phyloP scores from a whole-genome alignment of 257 asterid species.

The Przewalskia tangutica region DNA sequence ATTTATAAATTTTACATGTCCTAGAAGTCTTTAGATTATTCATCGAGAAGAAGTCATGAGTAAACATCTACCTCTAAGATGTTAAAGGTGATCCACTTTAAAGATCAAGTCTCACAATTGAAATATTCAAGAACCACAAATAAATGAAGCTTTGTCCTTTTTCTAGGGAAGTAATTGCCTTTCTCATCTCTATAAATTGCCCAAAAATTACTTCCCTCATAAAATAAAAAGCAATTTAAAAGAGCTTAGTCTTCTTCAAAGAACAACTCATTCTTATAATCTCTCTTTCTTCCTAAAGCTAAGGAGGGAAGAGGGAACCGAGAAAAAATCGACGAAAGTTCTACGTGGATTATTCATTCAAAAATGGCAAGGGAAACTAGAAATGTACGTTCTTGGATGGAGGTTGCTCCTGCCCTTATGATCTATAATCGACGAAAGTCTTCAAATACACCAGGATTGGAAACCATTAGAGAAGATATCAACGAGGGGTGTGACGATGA shows the following conservation, averaged over 20 bases:
- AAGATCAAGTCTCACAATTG: background rate
- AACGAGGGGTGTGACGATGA: conserved; percentile 6
- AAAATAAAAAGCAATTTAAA: background rate
- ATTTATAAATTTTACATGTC: background rate
- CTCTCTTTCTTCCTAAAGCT: conserved; percentile 15
- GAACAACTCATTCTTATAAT: background rate
- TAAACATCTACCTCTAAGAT: background rate
- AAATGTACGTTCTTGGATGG: conserved; percentile 10
- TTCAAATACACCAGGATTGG: conserved; percentile 11
- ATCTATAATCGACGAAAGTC: conserved; percentile 13
- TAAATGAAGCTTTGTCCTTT: background rate
- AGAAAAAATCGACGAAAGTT: no score
- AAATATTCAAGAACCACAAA: background rate
- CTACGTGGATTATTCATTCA: background rate
- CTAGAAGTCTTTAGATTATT: background rate
- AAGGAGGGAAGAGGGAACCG: conserved; percentile 2
- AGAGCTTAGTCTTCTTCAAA: background rate
- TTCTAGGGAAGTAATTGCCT: background rate
- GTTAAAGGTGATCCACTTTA: background rate
- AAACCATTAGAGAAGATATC: conserved; percentile 20
- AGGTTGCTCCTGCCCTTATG: conserved; percentile 19
- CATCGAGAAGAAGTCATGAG: background rate
- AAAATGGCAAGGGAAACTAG: conserved; percentile 10
- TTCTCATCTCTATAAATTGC: background rate
- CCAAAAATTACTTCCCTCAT: background rate